Evolutionary conservation across 208 protist species (phyloP), one percentile per base, ranked within the genome.

Genomic region (Naegleria gruberi): DNA sequence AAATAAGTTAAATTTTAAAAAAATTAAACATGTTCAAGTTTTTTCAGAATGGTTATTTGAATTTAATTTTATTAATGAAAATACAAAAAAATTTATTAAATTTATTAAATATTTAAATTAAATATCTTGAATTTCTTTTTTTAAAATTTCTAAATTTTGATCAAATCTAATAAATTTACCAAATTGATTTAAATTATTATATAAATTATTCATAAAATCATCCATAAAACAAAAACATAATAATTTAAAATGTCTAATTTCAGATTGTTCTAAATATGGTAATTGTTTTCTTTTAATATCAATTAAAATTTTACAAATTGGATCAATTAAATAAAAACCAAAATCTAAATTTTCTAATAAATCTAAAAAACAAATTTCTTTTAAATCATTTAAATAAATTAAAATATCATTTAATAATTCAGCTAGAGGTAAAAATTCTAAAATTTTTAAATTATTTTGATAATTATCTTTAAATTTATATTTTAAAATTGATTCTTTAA

Each of bases 1-100:
- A 37, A 34, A 90, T 45, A 45, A 93, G 17, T 94, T 98, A 40
- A 85, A 91, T n/a, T 98, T 97, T 91, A 47, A 37, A 0, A 55
- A 19, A 65, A 23, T 65, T 10, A 65, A 65, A 65, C 30, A 65
- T 65, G 19, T 30, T 30, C 51, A 65, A 65, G 51, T 65, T 30
- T 65, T 65, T 65, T 23, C 15, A 65, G 51, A 65, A 65, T 65
- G 4, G 15, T 10, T 65, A 10, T 65, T 65, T 65, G 51, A 65
- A 65, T 65, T 30, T 65, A 10, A 65, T 65, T 65, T n/a, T n/a
- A 65, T 19, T 15, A 55, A 65, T 30, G 51, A 65, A 65, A 23
- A 65, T 23, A 65, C 15, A 10, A 65, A 19, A 19, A 4, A 30
- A 3, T 65, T 65, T 65, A 30, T 30, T 65, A 30, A 10, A 65